A percentile compares a stretch with the other conserved stretches of the same genome.
These are phyloP conservation scores for Penicillium cinerascens DNA, from an alignment of 495 filamentous ascomycete species.

Conservation along the genomic window DNA sequence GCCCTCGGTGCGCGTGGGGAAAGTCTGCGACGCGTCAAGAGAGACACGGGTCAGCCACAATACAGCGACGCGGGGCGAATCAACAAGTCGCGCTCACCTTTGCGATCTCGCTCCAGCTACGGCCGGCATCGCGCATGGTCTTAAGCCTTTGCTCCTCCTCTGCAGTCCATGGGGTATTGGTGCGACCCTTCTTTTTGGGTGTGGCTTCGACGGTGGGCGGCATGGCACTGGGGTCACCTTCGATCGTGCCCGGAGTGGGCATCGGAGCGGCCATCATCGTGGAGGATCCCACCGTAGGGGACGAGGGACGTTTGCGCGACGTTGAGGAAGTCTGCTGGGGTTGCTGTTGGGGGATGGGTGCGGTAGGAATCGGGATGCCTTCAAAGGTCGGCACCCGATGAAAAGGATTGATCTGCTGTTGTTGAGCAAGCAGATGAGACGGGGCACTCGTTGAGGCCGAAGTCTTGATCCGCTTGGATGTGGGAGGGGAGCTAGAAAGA, in stretches of 20 bases:
- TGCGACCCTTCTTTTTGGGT: slow-evolving; percentile 84
- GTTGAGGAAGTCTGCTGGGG: slow-evolving; percentile 24
- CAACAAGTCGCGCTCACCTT: slow-evolving; percentile 56
- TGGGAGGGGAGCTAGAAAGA: slow-evolving; percentile 36
- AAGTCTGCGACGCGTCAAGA: slow-evolving; percentile 58
- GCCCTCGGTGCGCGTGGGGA: slow-evolving; percentile 89
- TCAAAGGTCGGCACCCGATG: slow-evolving; percentile 38
- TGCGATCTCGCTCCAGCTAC: slow-evolving; percentile 95
- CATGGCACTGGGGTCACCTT: slow-evolving; percentile 30
- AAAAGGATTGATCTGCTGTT: slow-evolving; percentile 45
- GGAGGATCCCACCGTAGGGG: slow-evolving; percentile 32
- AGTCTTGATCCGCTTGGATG: slow-evolving; percentile 44
- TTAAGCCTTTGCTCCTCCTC: slow-evolving; percentile 91
- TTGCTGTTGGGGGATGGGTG: slow-evolving; percentile 34
- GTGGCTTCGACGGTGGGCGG: slow-evolving; percentile 42
- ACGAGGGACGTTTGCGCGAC: slow-evolving; percentile 46
- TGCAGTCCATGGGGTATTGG: slow-evolving; percentile 97
- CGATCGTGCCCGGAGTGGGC: slow-evolving; percentile 25
- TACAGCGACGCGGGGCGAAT: not conserved
- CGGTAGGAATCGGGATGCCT: slow-evolving; percentile 39
- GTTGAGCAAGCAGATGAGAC: slow-evolving; percentile 40
- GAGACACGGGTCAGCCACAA: slow-evolving; percentile 13
- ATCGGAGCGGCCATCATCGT: slow-evolving; percentile 32
- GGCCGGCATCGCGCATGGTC: slow-evolving; percentile 86
- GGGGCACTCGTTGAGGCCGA: slow-evolving; percentile 37